Percentiles rank a stretch among this genome's conserved stretches.
phyloP scores from a whole-genome alignment of 306 rosid species.

The Malus asiatica region DNA sequence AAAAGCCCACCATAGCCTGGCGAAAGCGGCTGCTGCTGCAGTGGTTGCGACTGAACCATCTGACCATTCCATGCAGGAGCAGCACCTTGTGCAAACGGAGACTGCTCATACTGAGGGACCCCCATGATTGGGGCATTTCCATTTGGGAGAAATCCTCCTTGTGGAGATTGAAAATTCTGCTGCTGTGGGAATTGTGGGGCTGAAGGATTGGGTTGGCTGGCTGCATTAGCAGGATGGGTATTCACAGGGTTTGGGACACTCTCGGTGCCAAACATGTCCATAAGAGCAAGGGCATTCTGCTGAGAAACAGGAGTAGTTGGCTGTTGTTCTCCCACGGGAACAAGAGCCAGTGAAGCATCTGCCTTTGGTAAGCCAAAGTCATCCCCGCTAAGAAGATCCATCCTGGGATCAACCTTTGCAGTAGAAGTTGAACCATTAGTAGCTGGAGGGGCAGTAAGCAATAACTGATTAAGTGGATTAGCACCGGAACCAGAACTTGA shows the following conservation, averaged over 20 bases:
- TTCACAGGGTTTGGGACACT: slow-evolving; percentile 31
- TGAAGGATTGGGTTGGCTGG: slow-evolving; percentile 36
- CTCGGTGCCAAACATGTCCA: slow-evolving; percentile 61
- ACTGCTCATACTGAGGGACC: slow-evolving; percentile 57
- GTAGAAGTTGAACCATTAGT: slow-evolving; percentile 45
- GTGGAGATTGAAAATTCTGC: slow-evolving; percentile 52
- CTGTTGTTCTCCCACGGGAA: slow-evolving; percentile 67
- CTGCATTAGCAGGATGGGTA: slow-evolving; percentile 39
- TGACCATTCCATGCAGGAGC: slow-evolving; percentile 81
- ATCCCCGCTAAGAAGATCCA: slow-evolving; percentile 95
- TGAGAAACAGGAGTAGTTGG: slow-evolving; percentile 48
- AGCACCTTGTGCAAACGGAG: slow-evolving; percentile 43
- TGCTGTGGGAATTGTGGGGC: slow-evolving; percentile 49
- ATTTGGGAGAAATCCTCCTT: slow-evolving; percentile 51
- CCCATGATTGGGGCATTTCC: slow-evolving; percentile 54
- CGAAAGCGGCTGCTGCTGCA: slow-evolving; percentile 42
- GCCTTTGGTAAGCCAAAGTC: slow-evolving; percentile 74
- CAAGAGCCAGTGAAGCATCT: slow-evolving; percentile 82
- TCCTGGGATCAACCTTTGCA: slow-evolving; percentile 46
- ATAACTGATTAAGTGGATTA: slow-evolving; percentile 60
- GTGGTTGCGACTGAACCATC: slow-evolving; percentile 35
- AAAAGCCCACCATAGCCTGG: slow-evolving; percentile 55
- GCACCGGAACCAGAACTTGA: slow-evolving; percentile 54
- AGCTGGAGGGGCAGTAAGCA: slow-evolving; percentile 69
- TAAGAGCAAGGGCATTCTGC: slow-evolving; percentile 82